Evolutionary conservation across 129 eudicot species (phyloP), one percentile per base, ranked within the genome.

Genomic region (Flaveria trinervia): DNA sequence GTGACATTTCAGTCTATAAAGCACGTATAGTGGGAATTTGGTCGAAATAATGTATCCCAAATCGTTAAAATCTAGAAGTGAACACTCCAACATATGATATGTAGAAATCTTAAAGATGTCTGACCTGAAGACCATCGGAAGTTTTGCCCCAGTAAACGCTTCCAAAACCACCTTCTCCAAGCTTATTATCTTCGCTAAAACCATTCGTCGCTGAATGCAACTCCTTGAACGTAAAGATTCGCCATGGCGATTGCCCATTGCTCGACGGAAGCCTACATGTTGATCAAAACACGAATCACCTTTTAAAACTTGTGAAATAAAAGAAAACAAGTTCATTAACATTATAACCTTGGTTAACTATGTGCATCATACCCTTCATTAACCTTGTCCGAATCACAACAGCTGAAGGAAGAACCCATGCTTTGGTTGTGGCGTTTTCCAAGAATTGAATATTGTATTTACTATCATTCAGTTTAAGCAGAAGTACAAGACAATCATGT

Each of bases 111-210:
- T 3, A 20, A n/a, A 51, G 4, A 65, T 76, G 18, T 33, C 62
- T 71, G 69, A 91, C 97, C 86, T 86, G 94, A 78, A 91, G 97
- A 67, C 97, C 97, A 80, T 91, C 94, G 0, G 87, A 41, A 0
- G 97, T 91, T 86, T 85, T 88, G 23, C 97, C 97, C 86, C 93
- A 83, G 69, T 88, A 91, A 46, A 91, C 97, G 66, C 97, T 91
- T 48, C 97, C 97, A 77, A 91, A 91, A 39, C 97, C 97, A 41
- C 97, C 97, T 59, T 91, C 97, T 41, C 97, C 97, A 52, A 91
- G 94, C 76, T 88, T 91, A 82, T 86, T 83, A 43, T 91, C 90
- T 48, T 88, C 94, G 44, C 92, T 85, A 69, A 91, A 91, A 30
- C 97, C 97, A 57, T 89, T 88, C 10, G 97, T 91, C 2, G 97